Conservation (phyloP, 352 stramenopile genomes). For the Pythium dissotocum region DNA sequence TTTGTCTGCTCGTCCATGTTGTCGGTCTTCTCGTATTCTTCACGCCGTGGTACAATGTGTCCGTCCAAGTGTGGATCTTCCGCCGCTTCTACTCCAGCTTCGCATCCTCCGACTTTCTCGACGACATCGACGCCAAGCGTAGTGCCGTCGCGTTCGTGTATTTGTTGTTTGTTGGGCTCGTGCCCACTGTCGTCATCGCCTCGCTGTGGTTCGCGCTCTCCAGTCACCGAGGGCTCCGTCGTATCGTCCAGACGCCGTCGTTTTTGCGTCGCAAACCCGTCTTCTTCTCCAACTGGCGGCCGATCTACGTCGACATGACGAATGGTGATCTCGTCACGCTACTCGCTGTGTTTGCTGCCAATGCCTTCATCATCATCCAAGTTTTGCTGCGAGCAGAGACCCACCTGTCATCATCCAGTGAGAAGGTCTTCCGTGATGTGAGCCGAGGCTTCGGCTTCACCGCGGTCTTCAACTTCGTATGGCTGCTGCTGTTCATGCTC, state of each 20-base stretch:
- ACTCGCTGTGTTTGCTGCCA: conserved; percentile 13
- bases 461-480: conserved; percentile 31
- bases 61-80: conserved; percentile 28
- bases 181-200: conserved; percentile 14
- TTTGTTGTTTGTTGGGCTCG: conserved; percentile 24
- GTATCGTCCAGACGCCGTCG: background rate
- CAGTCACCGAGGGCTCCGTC: conserved; percentile 6
- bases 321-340: conserved; percentile 32
- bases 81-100: conserved; percentile 20
- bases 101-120: background rate
- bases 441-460: conserved; percentile 34
- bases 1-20: conserved; percentile 22
- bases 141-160: conserved; percentile 32
- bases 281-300: conserved; percentile 5
- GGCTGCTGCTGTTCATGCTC: conserved; percentile 24
- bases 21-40: conserved; percentile 29
- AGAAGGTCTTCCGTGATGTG: conserved; percentile 20
- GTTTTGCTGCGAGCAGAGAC: conserved; percentile 12
- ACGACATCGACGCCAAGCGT: conserved; percentile 22
- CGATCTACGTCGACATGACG: conserved; percentile 29
- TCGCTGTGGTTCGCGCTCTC: conserved; percentile 26
- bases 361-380: conserved; percentile 30
- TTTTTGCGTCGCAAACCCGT: conserved; percentile 31
- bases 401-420: conserved; percentile 11
- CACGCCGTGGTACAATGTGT: conserved; percentile 25